phyloP scores from a whole-genome alignment of 345 rosid genomes.

The Orychophragmus violaceus region DNA sequence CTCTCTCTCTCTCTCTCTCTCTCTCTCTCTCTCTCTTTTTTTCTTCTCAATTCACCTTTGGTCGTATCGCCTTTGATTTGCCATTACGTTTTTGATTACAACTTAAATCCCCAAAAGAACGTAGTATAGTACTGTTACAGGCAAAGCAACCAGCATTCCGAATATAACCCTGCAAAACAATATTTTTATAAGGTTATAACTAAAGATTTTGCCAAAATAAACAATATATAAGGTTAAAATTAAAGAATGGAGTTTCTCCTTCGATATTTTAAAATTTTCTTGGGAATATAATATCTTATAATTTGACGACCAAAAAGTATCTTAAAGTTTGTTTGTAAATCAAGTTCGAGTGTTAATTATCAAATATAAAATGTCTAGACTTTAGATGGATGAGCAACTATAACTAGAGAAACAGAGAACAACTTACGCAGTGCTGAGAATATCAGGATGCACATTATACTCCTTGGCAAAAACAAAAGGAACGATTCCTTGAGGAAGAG shows the following conservation, averaged over 20 bases:
- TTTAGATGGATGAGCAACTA: neutral
- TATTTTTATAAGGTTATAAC: too few species aligned
- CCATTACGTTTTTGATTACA: neutral
- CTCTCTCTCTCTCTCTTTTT: too few species aligned
- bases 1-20: too few species aligned
- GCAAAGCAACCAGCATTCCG: conserved; percentile 46
- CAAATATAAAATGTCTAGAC: neutral
- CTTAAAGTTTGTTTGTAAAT: too few species aligned
- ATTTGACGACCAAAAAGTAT: too few species aligned
- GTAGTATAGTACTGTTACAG: conserved; percentile 41
- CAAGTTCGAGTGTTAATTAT: too few species aligned
- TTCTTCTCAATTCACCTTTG: neutral
- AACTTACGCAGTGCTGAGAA: conserved; percentile 69
- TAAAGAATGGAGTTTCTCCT: too few species aligned
- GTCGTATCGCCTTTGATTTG: conserved; percentile 16
- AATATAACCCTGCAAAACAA: conserved; percentile 39
- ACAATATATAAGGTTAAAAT: neutral
- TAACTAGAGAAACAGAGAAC: neutral
- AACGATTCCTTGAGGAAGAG: conserved; percentile 65
- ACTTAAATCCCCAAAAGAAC: conserved; percentile 37
- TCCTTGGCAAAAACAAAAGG: conserved; percentile 73
- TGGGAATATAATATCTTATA: too few species aligned
- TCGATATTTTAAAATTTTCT: too few species aligned
- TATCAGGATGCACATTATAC: conserved; percentile 61
- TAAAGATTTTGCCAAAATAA: too few species aligned